Percentiles rank a stretch among this genome's conserved stretches.
These are phyloP conservation scores for Cymbopogon flexuosus DNA, from an alignment of 202 grass and related monocot species.

Conservation along the genomic window DNA sequence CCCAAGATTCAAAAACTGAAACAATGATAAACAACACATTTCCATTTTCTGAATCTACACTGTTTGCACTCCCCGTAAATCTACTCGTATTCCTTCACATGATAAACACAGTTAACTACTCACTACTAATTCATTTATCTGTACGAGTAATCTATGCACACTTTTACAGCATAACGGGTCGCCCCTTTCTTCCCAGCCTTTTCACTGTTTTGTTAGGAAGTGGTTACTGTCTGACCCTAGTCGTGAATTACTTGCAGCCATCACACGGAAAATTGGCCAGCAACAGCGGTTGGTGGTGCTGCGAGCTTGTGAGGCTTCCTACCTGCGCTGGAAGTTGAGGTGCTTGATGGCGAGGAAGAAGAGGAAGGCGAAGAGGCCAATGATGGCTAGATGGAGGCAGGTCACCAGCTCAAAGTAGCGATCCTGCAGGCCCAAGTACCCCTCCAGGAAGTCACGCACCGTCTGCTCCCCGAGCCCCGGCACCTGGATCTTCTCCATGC, in stretches of 20 bases:
- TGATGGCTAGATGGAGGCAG: conserved; percentile 57
- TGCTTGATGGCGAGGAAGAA: conserved; percentile 75
- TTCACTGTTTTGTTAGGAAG: not conserved
- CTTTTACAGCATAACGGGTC: not conserved
- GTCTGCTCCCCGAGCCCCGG: conserved; percentile 34
- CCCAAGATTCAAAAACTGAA: not conserved
- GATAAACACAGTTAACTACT: not conserved
- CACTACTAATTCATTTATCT: not conserved
- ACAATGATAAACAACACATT: not conserved
- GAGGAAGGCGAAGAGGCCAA: conserved; percentile 60
- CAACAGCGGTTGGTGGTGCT: not conserved
- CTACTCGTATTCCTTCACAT: not conserved
- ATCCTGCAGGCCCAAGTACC: conserved; percentile 61
- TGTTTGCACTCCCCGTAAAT: not conserved
- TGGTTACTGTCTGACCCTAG: not conserved
- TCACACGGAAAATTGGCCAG: not conserved
- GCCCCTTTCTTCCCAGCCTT: not conserved
- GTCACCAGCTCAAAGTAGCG: conserved; percentile 58
- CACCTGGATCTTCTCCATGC: conserved; percentile 44
- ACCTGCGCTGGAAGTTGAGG: conserved; percentile 82
- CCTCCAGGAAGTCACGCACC: conserved; percentile 63
- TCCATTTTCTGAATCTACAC: not conserved
- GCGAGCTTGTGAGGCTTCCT: not conserved
- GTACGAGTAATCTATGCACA: not conserved
- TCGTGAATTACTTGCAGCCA: not conserved